phyloP scores from a whole-genome alignment of 495 filamentous ascomycete species.

The Annulohypoxylon moriforme region DNA sequence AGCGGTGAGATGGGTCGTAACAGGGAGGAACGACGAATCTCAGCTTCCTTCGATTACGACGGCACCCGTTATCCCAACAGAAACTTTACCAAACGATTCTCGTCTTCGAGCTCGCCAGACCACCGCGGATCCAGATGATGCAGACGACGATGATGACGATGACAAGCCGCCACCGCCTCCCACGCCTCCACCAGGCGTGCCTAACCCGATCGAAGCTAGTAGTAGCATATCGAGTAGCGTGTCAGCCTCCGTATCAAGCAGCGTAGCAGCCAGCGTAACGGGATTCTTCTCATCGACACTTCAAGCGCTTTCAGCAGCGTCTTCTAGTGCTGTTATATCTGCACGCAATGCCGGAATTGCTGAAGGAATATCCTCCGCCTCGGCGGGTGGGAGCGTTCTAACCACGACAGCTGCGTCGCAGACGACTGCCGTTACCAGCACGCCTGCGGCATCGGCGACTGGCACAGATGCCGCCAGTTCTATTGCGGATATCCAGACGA shows the following conservation, averaged over 20 bases:
- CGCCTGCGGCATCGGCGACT: not conserved
- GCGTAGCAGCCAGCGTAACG: constrained; percentile 1
- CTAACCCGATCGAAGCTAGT: not conserved
- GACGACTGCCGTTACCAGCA: not conserved
- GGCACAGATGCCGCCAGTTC: not conserved
- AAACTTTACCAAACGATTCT: not conserved
- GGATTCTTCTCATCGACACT: constrained; percentile 11
- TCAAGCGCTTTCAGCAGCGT: constrained; percentile 14
- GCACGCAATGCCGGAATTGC: constrained; percentile 11
- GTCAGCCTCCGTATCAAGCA: constrained; percentile 28
- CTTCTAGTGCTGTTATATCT: constrained; percentile 19
- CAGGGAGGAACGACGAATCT: not conserved
- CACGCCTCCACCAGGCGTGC: not conserved
- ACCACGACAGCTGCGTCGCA: constrained; percentile 1
- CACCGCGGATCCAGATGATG: not conserved
- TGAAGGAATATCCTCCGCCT: not conserved
- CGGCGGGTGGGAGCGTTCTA: not conserved
- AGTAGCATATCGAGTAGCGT: constrained; percentile 22
- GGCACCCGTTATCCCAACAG: not conserved
- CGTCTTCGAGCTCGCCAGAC: constrained; percentile 17
- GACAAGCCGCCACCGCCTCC: not conserved
- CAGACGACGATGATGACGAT: constrained; percentile 4
- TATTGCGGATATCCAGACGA: constrained; percentile 19
- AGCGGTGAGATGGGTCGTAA: constrained; percentile 2
- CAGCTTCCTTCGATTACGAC: not conserved